Evolutionary conservation across 2,329 filamentous ascomycete species (phyloP), one percentile per base, ranked within the genome.

Genomic region (Diaporthe batatas): DNA sequence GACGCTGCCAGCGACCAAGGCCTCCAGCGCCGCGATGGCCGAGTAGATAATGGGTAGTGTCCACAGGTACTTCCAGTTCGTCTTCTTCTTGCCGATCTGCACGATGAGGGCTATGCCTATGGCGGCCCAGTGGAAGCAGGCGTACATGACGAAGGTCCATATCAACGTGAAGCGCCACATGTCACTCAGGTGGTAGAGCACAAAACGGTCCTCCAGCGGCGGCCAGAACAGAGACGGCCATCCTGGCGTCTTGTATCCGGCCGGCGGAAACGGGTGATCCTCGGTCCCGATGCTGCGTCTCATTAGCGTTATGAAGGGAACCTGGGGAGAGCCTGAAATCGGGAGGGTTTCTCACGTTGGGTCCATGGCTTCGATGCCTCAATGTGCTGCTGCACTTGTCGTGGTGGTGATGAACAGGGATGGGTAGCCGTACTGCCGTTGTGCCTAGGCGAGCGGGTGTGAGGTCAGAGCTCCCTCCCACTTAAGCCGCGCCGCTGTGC

Each of bases 171-270:
- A 98, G 76, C 92, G 92, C 92, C 94, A 96, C 71, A 97, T 93
- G 79, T 97, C 94, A 73, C 83, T 81, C 3, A 94, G 87, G 78
- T 92, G 88, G 84, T 94, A 96, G 77, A 98, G 91, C 49, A 90
- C 88, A 73, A 88, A 87, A 57, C 88, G 84, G 62, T 79, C 76
- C 73, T 85, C 82, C 75, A 84, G 81, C 16, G 91, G 85, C 44
- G 92, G 91, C 89, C 94, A 92, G 84, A 94, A 94, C 74, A 98
- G 91, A 49, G 93, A 94, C 1, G 95, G 95, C 80, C 97, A 98
- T 6, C 85, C 81, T 25, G 94, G 94, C 29, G 89, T 89, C 34
- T 82, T 81, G 84, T 97, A 96, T 80, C 87, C 86, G 16, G 78
- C 67, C 21, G 88, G 88, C 51, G 86, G 84, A 75, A 80, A 81